phyloP scores from a whole-genome alignment of 129 eudicot species.

The Pulicaria dysenterica region DNA sequence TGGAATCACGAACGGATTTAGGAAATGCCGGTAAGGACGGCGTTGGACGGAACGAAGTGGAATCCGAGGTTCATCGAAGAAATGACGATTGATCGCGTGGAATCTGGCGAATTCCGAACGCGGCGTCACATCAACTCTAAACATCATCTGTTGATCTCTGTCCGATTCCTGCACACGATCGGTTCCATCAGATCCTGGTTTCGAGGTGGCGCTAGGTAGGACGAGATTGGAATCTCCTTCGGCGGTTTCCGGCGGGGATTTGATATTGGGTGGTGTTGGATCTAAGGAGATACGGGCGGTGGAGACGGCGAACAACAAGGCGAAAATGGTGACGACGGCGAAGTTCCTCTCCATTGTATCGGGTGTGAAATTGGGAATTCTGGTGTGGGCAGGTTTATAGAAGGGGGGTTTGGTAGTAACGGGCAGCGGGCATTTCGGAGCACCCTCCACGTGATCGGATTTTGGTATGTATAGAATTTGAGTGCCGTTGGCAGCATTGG shows the following conservation, averaged over 20 bases:
- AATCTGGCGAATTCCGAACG: conserved; percentile 29
- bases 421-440: conserved; percentile 45
- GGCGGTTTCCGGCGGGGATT: conserved; percentile 12
- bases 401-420: conserved; percentile 25
- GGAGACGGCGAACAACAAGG: conserved; percentile 32
- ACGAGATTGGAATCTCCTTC: conserved; percentile 12
- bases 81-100: conserved; percentile 37
- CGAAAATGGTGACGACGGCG: conserved; percentile 12
- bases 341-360: conserved; percentile 22
- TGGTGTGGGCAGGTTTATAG: conserved; percentile 16
- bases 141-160: background rate
- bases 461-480: conserved; percentile 15
- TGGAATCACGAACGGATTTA: background rate
- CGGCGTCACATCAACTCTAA: conserved; percentile 27
- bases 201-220: conserved; percentile 3
- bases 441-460: conserved; percentile 37
- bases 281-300: conserved; percentile 35
- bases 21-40: conserved; percentile 4
- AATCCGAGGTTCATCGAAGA: conserved; percentile 22
- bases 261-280: background rate
- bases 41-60: conserved; percentile 1
- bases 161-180: background rate
- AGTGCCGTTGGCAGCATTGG: conserved; percentile 41
- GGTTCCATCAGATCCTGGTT: background rate
- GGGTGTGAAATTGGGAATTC: conserved; percentile 12